Base-by-base conservation (phyloP, 768 basidiomycete species). In the Daedaleopsis nitida region DNA sequence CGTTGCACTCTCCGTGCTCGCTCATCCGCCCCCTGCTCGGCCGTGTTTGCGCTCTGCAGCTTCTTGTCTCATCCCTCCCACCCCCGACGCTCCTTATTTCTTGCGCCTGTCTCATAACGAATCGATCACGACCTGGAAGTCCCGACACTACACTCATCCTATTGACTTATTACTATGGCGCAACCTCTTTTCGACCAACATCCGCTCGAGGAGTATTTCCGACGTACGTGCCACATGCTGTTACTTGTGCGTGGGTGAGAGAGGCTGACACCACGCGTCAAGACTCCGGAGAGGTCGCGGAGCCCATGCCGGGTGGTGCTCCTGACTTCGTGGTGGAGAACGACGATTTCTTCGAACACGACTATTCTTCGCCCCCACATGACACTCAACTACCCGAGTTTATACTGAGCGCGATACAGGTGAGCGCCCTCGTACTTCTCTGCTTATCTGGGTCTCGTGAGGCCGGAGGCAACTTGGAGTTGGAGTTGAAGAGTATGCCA, bases 141-240 rank as follows among this genome's bases (percentile, higher is more conserved):
- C 34, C 14, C 8, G 5, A 38, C 32, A 57, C 44, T 23, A 54
- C 51, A 49, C 47, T 49, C 54, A 50, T 16, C 38, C 32, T 54
- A 58, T 43, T 58, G 3, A 43, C 54, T 59, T 50, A 42, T 58
- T 57, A 57, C 55, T 52, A 92, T 92, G 90, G 90, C 90, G 38
- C 87, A 91, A 78, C 80, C 90, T 59, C 72, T 91, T 62, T 90
- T 89, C 74, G 86, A 90, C 65, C 85, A 89, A 63, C 88, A 91
- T 67, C 90, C 90, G 45, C 80, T 92, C 45, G 84, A 87, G 67
- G 81, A 85, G 66, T 92, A 92, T 73, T 76, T 92, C 57, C 77
- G 82, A 80, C 84, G 90, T 88, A 44, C 52, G 78, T 72, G 19
- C 55, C 50, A 12, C 37, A 14, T 5, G 12, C 38, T 0, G 11